Base-by-base conservation (phyloP, 2,329 filamentous ascomycete species). In the Davidsoniella eucalypti region DNA sequence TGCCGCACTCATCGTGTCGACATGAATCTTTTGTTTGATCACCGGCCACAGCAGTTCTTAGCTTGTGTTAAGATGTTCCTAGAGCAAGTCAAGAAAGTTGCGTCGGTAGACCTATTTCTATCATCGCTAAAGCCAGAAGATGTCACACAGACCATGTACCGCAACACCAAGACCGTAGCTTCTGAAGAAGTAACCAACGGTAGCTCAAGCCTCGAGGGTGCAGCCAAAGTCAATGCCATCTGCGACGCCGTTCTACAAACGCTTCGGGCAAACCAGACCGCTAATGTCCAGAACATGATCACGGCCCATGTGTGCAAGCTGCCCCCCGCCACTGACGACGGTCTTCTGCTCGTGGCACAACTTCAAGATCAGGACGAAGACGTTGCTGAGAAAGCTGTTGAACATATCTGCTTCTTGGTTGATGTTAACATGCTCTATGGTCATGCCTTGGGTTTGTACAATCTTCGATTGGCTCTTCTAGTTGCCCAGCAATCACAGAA, bases 321-420 rank as follows among this genome's bases (percentile, higher is more conserved):
- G 3, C 92, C 92, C 0, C 87, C 92, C 5, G 90, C 94, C 47
- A 74, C 96, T 0, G 85, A 93, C 52, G 82, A 90, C 54, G 92
- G 87, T 2, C 69, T 98, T 47, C 68, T 68, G 2, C 78, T 96
- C 29, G 84, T 96, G 33, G 82, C 86, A 3, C 74, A 80, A 49
- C 67, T 98, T 36, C 75, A 79, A 69, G 72, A 75, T 50, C 74
- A 82, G 56, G 76, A 83, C 46, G 69, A 78, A 40, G 74, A 79
- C 48, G 72, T 88, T 56, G 86, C 87, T 0, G 90, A 96, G 57
- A 82, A 82, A 62, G 90, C 90, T 0, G 82, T 95, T 18, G 87
- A 95, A 61, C 92, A 98, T 60, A 95, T 98, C 54, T 96, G 87
- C 70, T 98, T 98, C 70, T 73, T 98, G 40, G 86, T 88, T 0